phyloP scores from a whole-genome alignment of 352 stramenopile species.

The Achlya hypogyna region DNA sequence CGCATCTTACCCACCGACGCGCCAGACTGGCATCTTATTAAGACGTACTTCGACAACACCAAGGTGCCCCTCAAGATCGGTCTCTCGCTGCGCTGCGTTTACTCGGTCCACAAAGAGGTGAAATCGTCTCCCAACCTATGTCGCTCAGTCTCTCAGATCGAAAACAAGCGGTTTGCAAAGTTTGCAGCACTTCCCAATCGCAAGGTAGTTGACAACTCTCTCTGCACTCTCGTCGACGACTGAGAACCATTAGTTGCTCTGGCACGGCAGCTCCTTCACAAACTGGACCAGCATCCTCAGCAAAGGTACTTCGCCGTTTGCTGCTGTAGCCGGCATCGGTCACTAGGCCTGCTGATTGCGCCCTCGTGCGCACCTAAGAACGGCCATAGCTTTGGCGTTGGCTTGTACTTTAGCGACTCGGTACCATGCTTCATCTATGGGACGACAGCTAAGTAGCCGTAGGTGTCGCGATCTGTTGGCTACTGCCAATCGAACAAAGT shows the following conservation, averaged over 20 bases:
- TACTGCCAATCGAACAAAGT: slow-evolving; percentile 48
- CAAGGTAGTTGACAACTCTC: too few species aligned
- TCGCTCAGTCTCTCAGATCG: background rate
- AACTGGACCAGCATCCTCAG: slow-evolving; percentile 82
- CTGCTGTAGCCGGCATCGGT: background rate
- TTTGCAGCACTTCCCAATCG: slow-evolving; percentile 11
- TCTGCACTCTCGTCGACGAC: too few species aligned
- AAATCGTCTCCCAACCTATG: background rate
- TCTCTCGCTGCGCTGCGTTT: background rate
- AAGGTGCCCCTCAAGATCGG: slow-evolving; percentile 3
- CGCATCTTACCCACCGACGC: background rate
- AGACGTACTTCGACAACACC: slow-evolving; percentile 14
- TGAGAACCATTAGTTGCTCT: slow-evolving; percentile 54
- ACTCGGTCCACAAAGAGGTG: slow-evolving; percentile 1
- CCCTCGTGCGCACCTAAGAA: slow-evolving; percentile 63
- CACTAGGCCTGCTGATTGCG: slow-evolving; percentile 58
- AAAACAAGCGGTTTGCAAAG: background rate
- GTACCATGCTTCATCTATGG: background rate
- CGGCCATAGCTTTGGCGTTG: slow-evolving; percentile 72
- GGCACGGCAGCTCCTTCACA: slow-evolving; percentile 74
- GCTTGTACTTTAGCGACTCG: slow-evolving; percentile 82
- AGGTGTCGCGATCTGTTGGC: slow-evolving; percentile 59
- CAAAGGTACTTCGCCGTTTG: slow-evolving; percentile 17
- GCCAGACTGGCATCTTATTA: background rate
- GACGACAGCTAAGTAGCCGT: background rate